Base-by-base conservation (phyloP, 225 moss, liverwort and hornwort genomes). In the Straminergon stramineum region DNA sequence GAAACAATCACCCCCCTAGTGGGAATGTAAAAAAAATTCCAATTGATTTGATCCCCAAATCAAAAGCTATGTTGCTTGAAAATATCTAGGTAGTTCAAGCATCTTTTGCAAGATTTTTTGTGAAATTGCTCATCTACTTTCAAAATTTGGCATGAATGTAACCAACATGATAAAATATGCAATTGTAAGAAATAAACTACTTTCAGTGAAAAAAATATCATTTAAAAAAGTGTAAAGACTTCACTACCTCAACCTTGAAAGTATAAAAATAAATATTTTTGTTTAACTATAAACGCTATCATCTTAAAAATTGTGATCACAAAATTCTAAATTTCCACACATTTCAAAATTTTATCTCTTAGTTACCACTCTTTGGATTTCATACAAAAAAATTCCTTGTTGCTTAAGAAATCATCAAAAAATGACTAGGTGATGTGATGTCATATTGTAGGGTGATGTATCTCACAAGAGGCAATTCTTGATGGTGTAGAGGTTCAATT, bases 361-460 rank as follows among this genome's bases (percentile, higher is more conserved):
- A 2, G 0, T 70, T 70, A 39, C 23, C 3, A 70, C 14, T 23
- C 8, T 39, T 70, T 26, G 24, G 5, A 41, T 24, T 74, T 10
- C 2, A 43, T 0, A 15, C 18, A 15, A 28, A 74, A 10, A 27
- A 28, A 2, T 5, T 27, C 9, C 4, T 28, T 17, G 0, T 16
- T 9, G 5, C 9, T 24, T 28, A 2, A 28, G 6, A 74, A 74
- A 28, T 45, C 17, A 45, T 45, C 10, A 28, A 28, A 73, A 73
- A 45, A 10, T 37, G 9, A 45, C 16, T 10, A 6, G n/a, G 2
- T 17, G 0, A 28, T 0, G 5, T 43, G 16, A 27, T 9, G 9
- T 27, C 13, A 1, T 43, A 43, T 43, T 45, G 6, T 3, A 10
- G 0, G 3, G 4, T 27, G 28, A 28, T 74, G 3, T 9, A 73